Percentiles rank a stretch among this genome's conserved stretches.
Evolutionary conservation across 495 filamentous ascomycete genomes (phyloP).

Genomic region (Neurospora sp.): DNA sequence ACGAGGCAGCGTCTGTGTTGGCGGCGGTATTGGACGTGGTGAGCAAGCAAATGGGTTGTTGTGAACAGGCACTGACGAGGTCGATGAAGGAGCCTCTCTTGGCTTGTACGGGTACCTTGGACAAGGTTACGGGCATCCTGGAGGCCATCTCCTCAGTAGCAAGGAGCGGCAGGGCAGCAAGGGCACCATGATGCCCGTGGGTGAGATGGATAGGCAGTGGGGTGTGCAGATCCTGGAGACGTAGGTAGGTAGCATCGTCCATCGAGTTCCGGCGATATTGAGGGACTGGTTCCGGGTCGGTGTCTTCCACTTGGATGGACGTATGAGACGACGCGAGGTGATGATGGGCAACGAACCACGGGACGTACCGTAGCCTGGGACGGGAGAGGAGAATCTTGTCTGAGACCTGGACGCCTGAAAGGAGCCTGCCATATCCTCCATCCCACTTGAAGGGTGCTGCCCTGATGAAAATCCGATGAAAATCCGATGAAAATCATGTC

Average conservation of each 20-base stretch:
- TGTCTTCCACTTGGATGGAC: neutral
- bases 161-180: neutral
- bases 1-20: neutral
- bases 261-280: neutral
- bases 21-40: neutral
- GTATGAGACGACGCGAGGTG: neutral
- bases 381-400: neutral
- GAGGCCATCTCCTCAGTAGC: neutral
- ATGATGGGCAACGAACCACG: neutral
- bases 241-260: neutral
- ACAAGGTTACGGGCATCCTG: neutral
- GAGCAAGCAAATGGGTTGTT: neutral
- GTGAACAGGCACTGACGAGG: neutral
- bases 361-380: neutral
- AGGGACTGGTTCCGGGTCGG: neutral
- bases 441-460: neutral
- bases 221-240: neutral
- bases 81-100: neutral
- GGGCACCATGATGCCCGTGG: neutral
- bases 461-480: neutral
- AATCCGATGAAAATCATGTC: neutral
- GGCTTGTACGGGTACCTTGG: neutral
- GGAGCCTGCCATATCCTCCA: neutral
- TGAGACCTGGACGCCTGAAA: neutral
- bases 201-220: neutral